These are phyloP conservation scores for Dipteronia sinensis DNA, from an alignment of 345 rosid species.

Conservation along the genomic window DNA sequence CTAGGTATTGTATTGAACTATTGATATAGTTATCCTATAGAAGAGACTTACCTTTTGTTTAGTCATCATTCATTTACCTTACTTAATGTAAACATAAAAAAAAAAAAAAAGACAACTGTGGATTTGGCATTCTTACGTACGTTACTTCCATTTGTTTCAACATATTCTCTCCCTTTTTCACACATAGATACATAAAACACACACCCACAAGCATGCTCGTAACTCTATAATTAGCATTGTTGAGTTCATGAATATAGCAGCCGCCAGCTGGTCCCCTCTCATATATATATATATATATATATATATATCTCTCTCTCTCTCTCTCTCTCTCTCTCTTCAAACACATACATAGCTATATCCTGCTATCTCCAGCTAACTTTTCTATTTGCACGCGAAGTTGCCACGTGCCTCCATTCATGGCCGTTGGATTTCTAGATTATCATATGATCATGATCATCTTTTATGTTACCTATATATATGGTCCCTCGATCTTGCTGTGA, in stretches of 20 bases:
- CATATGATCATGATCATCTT: neutral
- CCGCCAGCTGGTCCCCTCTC: conserved; percentile 9
- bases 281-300: neutral
- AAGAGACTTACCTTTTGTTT: neutral
- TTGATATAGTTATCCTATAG: neutral
- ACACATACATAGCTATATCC: too few relatives aligned
- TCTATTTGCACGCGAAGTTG: neutral
- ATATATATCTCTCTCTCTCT: too few relatives aligned
- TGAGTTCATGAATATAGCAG: neutral
- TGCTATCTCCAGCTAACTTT: neutral
- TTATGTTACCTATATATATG: neutral
- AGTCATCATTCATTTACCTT: neutral
- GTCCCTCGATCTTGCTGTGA: neutral
- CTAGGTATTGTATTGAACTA: neutral
- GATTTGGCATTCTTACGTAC: conserved; percentile 3
- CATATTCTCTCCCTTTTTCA: neutral
- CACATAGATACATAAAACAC: neutral
- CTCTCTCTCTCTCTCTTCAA: too few relatives aligned
- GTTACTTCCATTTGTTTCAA: neutral
- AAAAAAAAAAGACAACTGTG: neutral
- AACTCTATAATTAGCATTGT: neutral
- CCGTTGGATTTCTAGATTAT: conserved; percentile 1
- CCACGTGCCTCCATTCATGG: neutral
- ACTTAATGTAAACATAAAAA: neutral
- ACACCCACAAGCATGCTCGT: neutral